Evolutionary conservation across 495 filamentous ascomycete genomes (phyloP).

Genomic region (Wilcoxina mikolae): DNA sequence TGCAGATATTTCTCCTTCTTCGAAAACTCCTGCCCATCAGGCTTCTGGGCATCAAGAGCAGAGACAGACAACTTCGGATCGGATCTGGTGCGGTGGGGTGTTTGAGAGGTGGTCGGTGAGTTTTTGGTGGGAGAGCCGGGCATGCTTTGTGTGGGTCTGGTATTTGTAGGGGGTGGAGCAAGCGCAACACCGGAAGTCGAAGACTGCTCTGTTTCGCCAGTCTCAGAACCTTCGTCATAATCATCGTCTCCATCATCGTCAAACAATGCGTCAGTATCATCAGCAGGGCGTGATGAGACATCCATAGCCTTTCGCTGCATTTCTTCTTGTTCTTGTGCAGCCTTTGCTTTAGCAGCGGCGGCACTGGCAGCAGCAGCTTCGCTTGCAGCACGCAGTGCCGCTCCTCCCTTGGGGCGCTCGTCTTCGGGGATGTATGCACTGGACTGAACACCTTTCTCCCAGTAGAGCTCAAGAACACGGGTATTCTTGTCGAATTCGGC

Average conservation of each 20-base stretch:
- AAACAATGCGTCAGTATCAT: slow-evolving; percentile 84
- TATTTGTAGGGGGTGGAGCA: slow-evolving; percentile 16
- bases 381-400: slow-evolving; percentile 51
- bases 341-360: slow-evolving; percentile 63
- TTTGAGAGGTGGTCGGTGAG: slow-evolving; percentile 47
- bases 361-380: slow-evolving; percentile 61
- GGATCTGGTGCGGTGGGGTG: slow-evolving; percentile 74
- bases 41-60: slow-evolving; percentile 56
- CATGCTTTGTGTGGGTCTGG: slow-evolving; percentile 87
- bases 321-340: slow-evolving; percentile 69
- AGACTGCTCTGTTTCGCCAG: slow-evolving; percentile 19
- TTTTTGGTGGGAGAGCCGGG: slow-evolving; percentile 80
- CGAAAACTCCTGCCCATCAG: slow-evolving; percentile 36
- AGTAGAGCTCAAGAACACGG: slow-evolving; percentile 86
- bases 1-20: slow-evolving; percentile 95
- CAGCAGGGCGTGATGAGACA: slow-evolving; percentile 74
- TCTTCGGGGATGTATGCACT: slow-evolving; percentile 94
- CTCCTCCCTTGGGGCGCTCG: slow-evolving; percentile 71
- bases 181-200: slow-evolving; percentile 11
- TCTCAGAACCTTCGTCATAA: slow-evolving; percentile 57
- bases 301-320: slow-evolving; percentile 80
- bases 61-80: slow-evolving; percentile 76
- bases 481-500: slow-evolving; percentile 94
- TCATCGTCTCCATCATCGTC: slow-evolving; percentile 91
- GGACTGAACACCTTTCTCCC: slow-evolving; percentile 97